Conservation (phyloP, 148 eudicot genomes). For the Mesembryanthemum crystallinum region DNA sequence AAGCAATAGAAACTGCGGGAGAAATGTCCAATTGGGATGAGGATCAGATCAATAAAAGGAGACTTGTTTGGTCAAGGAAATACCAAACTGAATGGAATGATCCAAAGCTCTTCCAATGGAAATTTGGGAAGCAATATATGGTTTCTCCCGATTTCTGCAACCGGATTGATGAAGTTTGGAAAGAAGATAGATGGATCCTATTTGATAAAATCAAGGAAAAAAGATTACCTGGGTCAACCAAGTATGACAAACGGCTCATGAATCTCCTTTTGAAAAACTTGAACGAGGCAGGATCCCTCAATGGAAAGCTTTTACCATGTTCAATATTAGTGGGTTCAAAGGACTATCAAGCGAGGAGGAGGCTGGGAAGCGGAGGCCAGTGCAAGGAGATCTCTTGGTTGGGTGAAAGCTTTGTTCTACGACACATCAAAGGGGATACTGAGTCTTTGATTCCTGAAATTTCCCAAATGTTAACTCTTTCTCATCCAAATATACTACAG, state of each 20-base stretch:
- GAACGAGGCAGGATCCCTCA: conserved; percentile 25
- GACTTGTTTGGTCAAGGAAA: conserved; percentile 45
- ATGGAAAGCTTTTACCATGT: conserved; percentile 45
- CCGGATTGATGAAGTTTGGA: conserved; percentile 43
- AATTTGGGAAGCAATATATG: conserved; percentile 52
- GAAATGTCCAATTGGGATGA: conserved; percentile 53
- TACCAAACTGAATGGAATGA: conserved; percentile 57
- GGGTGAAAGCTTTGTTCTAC: conserved; percentile 65
- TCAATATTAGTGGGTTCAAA: conserved; percentile 50
- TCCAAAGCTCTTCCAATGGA: conserved; percentile 59
- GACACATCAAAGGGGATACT: conserved; percentile 52
- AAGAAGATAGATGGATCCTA: conserved; percentile 56
- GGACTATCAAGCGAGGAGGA: conserved; percentile 59
- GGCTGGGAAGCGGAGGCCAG: conserved; percentile 62
- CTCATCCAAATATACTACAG: conserved; percentile 70
- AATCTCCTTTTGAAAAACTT: conserved; percentile 50
- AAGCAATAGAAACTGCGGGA: conserved; percentile 64
- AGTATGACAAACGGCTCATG: conserved; percentile 38
- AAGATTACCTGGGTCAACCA: conserved; percentile 33
- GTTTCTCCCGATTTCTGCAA: conserved; percentile 48
- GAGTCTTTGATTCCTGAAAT: conserved; percentile 42
- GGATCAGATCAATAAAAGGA: conserved; percentile 49
- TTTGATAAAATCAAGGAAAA: conserved; percentile 43
- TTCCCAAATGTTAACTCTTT: conserved; percentile 41
- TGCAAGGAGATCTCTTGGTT: conserved; percentile 79